Conservation (phyloP, 345 rosid genomes). For the Turnera subulata region DNA sequence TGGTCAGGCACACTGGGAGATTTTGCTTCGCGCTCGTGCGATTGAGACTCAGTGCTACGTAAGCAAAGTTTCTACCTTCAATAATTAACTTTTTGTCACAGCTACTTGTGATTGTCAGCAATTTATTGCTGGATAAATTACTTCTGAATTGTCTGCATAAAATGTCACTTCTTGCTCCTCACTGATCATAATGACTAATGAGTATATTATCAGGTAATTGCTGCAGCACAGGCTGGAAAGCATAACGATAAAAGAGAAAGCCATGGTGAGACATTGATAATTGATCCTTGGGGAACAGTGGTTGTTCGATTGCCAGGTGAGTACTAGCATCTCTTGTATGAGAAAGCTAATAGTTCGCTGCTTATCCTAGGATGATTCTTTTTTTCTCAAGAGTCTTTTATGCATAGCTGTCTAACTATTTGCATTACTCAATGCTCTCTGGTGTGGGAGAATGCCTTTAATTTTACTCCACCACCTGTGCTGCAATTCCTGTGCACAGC, state of each 20-base stretch:
- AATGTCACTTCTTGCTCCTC: neutral
- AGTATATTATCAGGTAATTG: constrained; percentile 53
- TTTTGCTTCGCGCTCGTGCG: constrained; percentile 89
- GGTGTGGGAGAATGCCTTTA: too few species aligned
- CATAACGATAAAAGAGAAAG: constrained; percentile 84
- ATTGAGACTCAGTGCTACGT: constrained; percentile 96
- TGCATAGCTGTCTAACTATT: too few species aligned
- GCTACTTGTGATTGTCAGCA: too few species aligned
- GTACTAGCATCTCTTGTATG: constrained; percentile 7
- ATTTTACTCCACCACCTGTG: too few species aligned
- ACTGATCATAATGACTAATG: neutral
- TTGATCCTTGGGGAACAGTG: constrained; percentile 90
- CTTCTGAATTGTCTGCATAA: too few species aligned
- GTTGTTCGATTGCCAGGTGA: constrained; percentile 76
- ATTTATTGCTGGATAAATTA: too few species aligned
- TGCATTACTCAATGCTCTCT: too few species aligned
- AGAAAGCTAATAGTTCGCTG: too few species aligned
- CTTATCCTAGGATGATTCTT: neutral
- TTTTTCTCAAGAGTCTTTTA: too few species aligned
- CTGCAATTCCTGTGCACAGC: too few species aligned
- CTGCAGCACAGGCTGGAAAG: constrained; percentile 87
- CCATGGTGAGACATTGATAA: constrained; percentile 75
- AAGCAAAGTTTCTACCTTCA: constrained; percentile 20
- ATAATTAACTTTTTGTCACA: neutral
- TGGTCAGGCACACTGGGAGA: constrained; percentile 94